Conservation (phyloP, 805 yeast species). For the Clavispora phyllophila region DNA sequence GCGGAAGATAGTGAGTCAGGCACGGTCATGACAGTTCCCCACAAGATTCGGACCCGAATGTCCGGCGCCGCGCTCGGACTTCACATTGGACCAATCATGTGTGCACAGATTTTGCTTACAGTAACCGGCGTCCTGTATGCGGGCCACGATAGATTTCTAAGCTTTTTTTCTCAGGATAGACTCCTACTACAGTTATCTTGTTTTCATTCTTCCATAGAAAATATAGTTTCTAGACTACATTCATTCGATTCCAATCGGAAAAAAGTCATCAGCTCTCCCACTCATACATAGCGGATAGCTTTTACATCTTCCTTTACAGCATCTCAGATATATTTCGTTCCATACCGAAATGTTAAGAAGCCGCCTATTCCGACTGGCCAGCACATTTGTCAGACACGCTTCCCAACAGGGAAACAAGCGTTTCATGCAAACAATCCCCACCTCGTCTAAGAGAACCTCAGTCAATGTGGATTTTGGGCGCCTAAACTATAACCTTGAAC, state of each 20-base stretch:
- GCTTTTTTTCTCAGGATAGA: neutral
- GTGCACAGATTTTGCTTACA: neutral
- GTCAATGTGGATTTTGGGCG: constrained; percentile 9
- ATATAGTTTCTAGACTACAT: neutral
- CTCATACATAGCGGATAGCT: neutral
- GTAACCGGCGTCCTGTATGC: neutral
- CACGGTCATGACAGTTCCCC: neutral
- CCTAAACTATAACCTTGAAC: constrained; percentile 5
- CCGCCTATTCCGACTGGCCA: constrained; percentile 5
- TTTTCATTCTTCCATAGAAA: neutral
- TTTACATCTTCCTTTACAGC: neutral
- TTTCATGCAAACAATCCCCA: constrained; percentile 25
- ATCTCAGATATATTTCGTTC: neutral
- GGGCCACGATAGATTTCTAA: neutral
- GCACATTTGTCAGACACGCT: constrained; percentile 11
- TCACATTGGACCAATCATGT: neutral
- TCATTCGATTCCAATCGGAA: no score
- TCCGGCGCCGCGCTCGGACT: constrained; percentile 2
- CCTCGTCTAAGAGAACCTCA: constrained; percentile 8
- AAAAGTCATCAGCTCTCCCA: neutral
- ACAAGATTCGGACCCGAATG: constrained; percentile 1
- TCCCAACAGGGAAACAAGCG: constrained; percentile 17
- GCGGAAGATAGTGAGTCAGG: neutral
- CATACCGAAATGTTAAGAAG: constrained; percentile 8
- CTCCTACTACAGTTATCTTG: neutral